Evolutionary conservation across 2,329 filamentous ascomycete genomes (phyloP), one percentile per base, ranked within the genome.

Genomic region (Epichloe hybrida): DNA sequence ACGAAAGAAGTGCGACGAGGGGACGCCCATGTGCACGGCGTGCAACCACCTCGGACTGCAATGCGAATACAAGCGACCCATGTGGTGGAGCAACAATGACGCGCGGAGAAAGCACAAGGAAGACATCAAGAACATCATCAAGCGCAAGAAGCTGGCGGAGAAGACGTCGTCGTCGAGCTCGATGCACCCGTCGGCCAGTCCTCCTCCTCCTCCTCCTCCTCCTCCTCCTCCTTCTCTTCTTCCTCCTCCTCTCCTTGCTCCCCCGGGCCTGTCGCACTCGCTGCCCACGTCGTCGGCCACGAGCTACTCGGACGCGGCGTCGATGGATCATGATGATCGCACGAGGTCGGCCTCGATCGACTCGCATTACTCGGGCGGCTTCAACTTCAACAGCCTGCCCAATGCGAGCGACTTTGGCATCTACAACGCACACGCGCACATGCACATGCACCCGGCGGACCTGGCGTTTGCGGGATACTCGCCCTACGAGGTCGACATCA

Each of bases 51-150:
- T 98, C 51, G 86, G 86, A 50, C 77, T 98, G 52, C 76, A 78
- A 62, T 98, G 93, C 73, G 89, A 97, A 74, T 98, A 97, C 74
- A 95, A 95, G 76, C 77, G 90, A 64, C 93, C 93, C 38, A 81
- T 87, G 71, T 98, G 93, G 93, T 98, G 93, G 93, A 86, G 84
- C 70, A 96, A 93, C 75, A 86, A 86, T 63, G 89, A 95, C 56
- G 81, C 86, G 63, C 79, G 93, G 59, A 81, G 84, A 60, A 73
- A 83, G 51, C 88, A 96, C 67, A 98, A 97, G 72, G 93, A 97
- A 65, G 74, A 84, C 59, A 95, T 98, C 76, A 98, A 98, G 77
- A 84, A 86, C 69, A 88, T 91, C 69, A 97, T 98, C 75, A 96
- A 95, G 80, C 81, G 84, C 65, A 97, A 93, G 65, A 97, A 97